Percentiles rank a stretch among this genome's conserved stretches.
Conservation (phyloP, 805 yeast species). For the Saccharomycopsis guyanensis region DNA sequence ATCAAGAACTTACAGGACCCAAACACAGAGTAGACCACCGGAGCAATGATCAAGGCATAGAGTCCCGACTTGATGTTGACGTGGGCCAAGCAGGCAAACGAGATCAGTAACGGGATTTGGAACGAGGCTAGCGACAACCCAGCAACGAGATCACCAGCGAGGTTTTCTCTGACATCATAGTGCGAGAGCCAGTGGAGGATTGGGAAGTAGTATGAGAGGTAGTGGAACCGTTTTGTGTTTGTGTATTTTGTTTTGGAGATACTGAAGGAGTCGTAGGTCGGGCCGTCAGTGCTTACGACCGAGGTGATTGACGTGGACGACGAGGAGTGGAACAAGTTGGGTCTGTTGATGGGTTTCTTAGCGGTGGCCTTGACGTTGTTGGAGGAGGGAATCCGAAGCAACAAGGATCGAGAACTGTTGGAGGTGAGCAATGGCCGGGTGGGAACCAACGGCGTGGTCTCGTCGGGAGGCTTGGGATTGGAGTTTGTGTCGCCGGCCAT, state of each 20-base stretch:
- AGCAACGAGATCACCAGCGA: slow-evolving; percentile 64
- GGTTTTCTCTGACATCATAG: slow-evolving; percentile 30
- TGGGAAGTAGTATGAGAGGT: slow-evolving; percentile 52
- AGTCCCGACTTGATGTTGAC: slow-evolving; percentile 76
- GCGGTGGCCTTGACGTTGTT: neutral
- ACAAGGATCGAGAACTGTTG: neutral
- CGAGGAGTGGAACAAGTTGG: slow-evolving; percentile 15
- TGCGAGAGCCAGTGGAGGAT: slow-evolving; percentile 56
- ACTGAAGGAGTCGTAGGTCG: slow-evolving; percentile 5
- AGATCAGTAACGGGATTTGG: slow-evolving; percentile 74
- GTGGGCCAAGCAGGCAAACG: slow-evolving; percentile 57
- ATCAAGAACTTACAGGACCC: slow-evolving; percentile 85
- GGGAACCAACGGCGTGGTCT: neutral
- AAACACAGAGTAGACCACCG: slow-evolving; percentile 62
- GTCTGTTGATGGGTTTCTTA: neutral
- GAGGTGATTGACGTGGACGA: slow-evolving; percentile 15
- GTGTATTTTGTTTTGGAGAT: slow-evolving; percentile 3
- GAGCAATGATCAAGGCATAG: slow-evolving; percentile 67
- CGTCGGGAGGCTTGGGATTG: neutral
- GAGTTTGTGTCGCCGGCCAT: neutral
- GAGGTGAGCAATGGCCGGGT: neutral
- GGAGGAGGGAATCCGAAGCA: slow-evolving; percentile 2
- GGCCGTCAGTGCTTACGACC: neutral
- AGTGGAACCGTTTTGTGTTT: neutral
- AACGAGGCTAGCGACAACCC: slow-evolving; percentile 86